Percentiles rank a stretch among this genome's conserved stretches.
These are phyloP conservation scores for Nemania sp. DNA, from an alignment of 2,329 filamentous ascomycete species.

Conservation along the genomic window DNA sequence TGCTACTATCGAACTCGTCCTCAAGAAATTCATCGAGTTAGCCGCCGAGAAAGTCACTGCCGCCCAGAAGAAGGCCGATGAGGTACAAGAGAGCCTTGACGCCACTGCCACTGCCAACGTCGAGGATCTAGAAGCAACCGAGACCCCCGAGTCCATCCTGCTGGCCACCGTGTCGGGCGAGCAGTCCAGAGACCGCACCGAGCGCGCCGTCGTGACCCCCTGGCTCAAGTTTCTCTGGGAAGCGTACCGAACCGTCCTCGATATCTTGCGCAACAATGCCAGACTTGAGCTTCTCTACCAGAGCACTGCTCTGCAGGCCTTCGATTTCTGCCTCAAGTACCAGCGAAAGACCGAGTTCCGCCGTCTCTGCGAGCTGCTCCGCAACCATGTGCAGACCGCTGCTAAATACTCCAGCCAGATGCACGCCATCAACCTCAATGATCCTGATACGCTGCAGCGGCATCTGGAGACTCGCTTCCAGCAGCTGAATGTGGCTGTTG, in stretches of 20 bases:
- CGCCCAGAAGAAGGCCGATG: constrained; percentile 93
- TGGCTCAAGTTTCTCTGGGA: constrained; percentile 99
- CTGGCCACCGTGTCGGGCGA: constrained; percentile 97
- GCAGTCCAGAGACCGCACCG: constrained; percentile 94
- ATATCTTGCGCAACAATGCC: constrained; percentile 99
- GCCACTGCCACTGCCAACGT: constrained; percentile 74
- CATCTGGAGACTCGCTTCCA: constrained; percentile 98
- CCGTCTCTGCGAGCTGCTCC: constrained; percentile 93
- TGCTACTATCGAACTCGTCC: constrained; percentile 93
- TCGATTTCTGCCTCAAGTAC: constrained; percentile 98
- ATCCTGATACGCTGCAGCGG: constrained; percentile 94
- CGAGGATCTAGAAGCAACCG: constrained; percentile 93
- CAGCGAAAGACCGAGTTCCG: constrained; percentile 99
- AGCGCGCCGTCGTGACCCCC: constrained; percentile 95
- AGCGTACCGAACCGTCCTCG: constrained; percentile 96
- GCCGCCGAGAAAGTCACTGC: constrained; percentile 95
- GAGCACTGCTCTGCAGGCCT: constrained; percentile 95
- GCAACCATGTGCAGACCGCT: constrained; percentile 98
- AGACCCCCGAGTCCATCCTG: constrained; percentile 97
- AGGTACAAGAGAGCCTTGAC: constrained; percentile 87
- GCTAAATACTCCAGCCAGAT: constrained; percentile 99
- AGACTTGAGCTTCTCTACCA: constrained; percentile 97
- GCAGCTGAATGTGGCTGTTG: constrained; percentile 96
- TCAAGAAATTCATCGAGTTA: constrained; percentile 97
- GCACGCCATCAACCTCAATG: constrained; percentile 98